Percentiles rank a stretch among this genome's conserved stretches.
These are phyloP conservation scores for Picea glauca DNA, from an alignment of 75 land plant species.

Conservation along the genomic window DNA sequence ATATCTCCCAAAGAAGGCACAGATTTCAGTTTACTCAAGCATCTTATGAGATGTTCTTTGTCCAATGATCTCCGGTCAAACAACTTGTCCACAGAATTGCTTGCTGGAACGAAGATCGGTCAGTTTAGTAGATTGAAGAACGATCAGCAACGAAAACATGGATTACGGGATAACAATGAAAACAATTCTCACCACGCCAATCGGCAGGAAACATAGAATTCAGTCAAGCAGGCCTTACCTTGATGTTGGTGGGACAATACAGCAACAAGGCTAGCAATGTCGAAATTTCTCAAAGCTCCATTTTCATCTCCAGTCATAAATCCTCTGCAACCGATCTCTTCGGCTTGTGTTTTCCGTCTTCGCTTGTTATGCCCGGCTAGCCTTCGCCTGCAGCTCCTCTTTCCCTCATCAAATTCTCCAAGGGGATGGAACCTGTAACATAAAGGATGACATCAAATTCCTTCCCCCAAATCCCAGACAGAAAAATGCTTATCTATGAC, in stretches of 20 bases:
- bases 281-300: neutral
- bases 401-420: conserved; percentile 12
- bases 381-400: conserved; percentile 9
- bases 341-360: neutral
- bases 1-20: no score
- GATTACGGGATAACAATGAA: no score
- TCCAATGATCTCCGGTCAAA: no score
- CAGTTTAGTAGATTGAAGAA: no score
- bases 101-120: no score
- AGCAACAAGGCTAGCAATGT: neutral
- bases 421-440: conserved; percentile 19
- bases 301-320: neutral
- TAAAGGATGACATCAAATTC: neutral
- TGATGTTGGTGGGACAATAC: conserved; percentile 16
- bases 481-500: neutral
- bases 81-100: no score
- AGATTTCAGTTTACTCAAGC: no score
- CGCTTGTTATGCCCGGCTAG: conserved; percentile 12
- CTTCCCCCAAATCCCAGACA: neutral
- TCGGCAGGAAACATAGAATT: no score
- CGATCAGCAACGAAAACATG: no score
- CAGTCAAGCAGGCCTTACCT: neutral
- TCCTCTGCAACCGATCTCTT: neutral
- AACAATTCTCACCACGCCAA: no score
- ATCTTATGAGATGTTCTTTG: no score